Evolutionary conservation across 2,329 filamentous ascomycete genomes (phyloP), one percentile per base, ranked within the genome.

Genomic region (Penicillium oxalicum): DNA sequence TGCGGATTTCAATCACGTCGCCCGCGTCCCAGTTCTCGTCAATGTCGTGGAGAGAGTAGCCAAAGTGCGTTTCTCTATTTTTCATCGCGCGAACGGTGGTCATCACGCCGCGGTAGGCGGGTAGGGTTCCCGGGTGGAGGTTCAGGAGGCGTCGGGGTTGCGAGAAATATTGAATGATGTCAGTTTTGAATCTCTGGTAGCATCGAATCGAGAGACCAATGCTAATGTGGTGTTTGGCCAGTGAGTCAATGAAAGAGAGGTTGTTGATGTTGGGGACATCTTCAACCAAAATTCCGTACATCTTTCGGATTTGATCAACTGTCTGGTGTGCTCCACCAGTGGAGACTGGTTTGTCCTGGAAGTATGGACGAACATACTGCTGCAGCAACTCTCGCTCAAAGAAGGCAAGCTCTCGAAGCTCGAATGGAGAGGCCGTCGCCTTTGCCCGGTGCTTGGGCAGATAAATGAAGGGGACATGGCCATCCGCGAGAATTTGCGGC

Each of bases 31-130:
- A 41, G 18, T 41, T 41, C 27, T 41, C 34, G n/a, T 50, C 48
- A 41, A 49, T 49, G 26, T 45, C 35, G 18, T 48, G 47, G 27
- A 48, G 40, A 12, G 47, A 40, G 25, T 40, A 48, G 6, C 35
- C 41, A 33, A 48, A 48, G 18, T 48, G 26, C 4, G 34, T 45
- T 34, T 49, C 47, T 32, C 40, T 44, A n/a, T 44, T 36, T 28
- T 44, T 49, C 41, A 45, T 40, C 13, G 47, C 41, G 38, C 35
- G 40, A 27, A 45, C 27, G 24, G 47, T 45, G 9, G 40, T 45
- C 47, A 41, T 40, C 12, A 45, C 43, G 6, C 42, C 47, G 6
- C 47, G 43, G 33, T 47, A 47, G 12, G 32, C 29, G 44, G 39
- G 39, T 8, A 41, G 39, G 13, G 39, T 29, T 18, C 39, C 39